Conservation (phyloP, 2,329 filamentous ascomycete species). For the Apiospora pterosperma region DNA sequence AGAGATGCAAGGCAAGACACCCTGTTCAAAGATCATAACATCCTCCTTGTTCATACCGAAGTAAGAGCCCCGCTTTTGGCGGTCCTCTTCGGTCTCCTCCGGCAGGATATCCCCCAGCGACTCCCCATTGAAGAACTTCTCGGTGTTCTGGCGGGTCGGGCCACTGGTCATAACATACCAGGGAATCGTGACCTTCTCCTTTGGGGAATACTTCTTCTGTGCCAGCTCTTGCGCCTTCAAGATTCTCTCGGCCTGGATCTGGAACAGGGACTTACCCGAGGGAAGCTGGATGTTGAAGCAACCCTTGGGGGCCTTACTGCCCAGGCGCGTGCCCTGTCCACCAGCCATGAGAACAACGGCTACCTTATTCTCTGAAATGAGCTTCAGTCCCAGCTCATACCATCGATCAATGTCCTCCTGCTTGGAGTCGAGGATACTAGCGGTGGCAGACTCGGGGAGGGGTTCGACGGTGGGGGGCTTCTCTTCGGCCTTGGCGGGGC, state of each 20-base stretch:
- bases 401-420: conserved; percentile 74
- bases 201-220: conserved; percentile 60
- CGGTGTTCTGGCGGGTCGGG: conserved; percentile 86
- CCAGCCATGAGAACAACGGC: conserved; percentile 94
- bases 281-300: conserved; percentile 96
- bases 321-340: conserved; percentile 90
- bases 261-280: conserved; percentile 91
- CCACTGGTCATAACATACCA: conserved; percentile 99
- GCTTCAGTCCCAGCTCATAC: conserved; percentile 80
- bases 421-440: conserved; percentile 88
- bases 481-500: conserved; percentile 64
- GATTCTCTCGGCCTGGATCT: conserved; percentile 95
- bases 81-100: conserved; percentile 61
- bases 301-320: conserved; percentile 93
- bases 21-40: conserved; percentile 92
- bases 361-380: conserved; percentile 72
- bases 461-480: conserved; percentile 61
- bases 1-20: conserved; percentile 92
- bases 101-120: conserved; percentile 22
- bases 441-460: conserved; percentile 79
- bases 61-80: conserved; percentile 45
- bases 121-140: conserved; percentile 70
- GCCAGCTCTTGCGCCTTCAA: conserved; percentile 80
- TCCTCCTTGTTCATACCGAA: conserved; percentile 87
- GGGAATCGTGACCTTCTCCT: conserved; percentile 65